These are phyloP conservation scores for Aspergillus viridinutans DNA, from an alignment of 2,329 filamentous ascomycete genomes.

Conservation along the genomic window DNA sequence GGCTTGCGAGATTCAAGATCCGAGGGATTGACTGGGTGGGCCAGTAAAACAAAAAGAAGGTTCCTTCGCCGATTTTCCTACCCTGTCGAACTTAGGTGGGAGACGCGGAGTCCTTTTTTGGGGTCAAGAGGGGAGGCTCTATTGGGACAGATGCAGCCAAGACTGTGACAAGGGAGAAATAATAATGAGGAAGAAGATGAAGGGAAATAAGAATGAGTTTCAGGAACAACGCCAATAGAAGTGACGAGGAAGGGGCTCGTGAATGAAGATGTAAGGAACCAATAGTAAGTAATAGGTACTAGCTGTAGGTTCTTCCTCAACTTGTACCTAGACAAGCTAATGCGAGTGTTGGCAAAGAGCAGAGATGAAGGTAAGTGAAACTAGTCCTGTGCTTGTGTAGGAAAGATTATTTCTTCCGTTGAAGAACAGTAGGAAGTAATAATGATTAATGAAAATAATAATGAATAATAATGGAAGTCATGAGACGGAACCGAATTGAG, in stretches of 20 bases:
- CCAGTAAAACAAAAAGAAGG: not conserved
- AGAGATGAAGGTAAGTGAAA: not conserved
- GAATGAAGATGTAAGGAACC: constrained; percentile 2
- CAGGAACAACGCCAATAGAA: not conserved
- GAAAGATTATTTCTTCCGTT: not conserved
- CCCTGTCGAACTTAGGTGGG: constrained; percentile 1
- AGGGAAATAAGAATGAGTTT: constrained; percentile 10
- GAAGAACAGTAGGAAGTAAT: constrained; percentile 1
- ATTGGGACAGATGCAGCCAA: constrained; percentile 9
- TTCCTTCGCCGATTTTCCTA: not conserved
- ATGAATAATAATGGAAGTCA: constrained; percentile 11
- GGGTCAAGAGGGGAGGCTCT: constrained; percentile 4
- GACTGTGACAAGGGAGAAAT: constrained; percentile 7
- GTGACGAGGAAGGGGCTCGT: constrained; percentile 3
- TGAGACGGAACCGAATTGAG: constrained; percentile 17
- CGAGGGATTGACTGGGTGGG: not conserved
- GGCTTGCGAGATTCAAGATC: constrained; percentile 5
- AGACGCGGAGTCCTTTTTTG: constrained; percentile 7
- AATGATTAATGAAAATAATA: constrained; percentile 10
- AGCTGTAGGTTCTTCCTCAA: not conserved
- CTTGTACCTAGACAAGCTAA: not conserved
- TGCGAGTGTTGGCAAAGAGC: constrained; percentile 3
- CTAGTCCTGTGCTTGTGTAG: too few relatives aligned
- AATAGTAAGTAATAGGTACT: not conserved
- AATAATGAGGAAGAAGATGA: constrained; percentile 5